These are phyloP conservation scores for Cichorium intybus DNA, from an alignment of 140 eudicot genomes.

Conservation along the genomic window DNA sequence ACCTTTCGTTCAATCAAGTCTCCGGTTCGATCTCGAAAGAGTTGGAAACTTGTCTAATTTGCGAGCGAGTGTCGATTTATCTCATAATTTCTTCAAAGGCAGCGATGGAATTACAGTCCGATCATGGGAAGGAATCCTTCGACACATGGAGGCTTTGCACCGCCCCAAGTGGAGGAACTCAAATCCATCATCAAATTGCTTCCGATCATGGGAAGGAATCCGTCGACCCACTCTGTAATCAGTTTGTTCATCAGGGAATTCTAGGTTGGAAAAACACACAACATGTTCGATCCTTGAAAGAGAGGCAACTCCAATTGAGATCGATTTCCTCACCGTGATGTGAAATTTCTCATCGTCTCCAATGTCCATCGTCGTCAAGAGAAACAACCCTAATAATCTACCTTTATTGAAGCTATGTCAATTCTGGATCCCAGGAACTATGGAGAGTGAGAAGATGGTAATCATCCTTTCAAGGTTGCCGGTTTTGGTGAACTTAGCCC, in stretches of 20 bases:
- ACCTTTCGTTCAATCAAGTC: conserved; percentile 62
- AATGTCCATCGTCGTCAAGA: conserved; percentile 27
- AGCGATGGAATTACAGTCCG: too few species aligned
- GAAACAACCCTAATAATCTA: conserved; percentile 43
- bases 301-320: conserved; percentile 5
- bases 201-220: too few species aligned
- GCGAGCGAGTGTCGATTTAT: conserved; percentile 87
- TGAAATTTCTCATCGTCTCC: conserved; percentile 39
- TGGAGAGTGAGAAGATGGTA: conserved; percentile 38
- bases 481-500: conserved; percentile 24
- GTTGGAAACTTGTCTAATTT: conserved; percentile 73
- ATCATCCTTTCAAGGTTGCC: conserved; percentile 41
- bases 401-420: conserved; percentile 27
- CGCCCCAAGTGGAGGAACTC: too few species aligned
- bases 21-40: conserved; percentile 71
- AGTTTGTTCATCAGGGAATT: too few species aligned
- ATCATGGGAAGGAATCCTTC: too few species aligned
- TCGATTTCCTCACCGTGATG: conserved; percentile 37
- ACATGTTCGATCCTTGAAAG: conserved; percentile 23
- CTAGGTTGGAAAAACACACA: too few species aligned
- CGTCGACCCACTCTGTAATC: too few species aligned
- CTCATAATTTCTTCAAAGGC: conserved; percentile 90
- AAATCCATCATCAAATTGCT: too few species aligned
- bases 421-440: conserved; percentile 35
- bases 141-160: too few species aligned